Conservation (phyloP, 495 filamentous ascomycete species). For the Trypethelium eluteriae region DNA sequence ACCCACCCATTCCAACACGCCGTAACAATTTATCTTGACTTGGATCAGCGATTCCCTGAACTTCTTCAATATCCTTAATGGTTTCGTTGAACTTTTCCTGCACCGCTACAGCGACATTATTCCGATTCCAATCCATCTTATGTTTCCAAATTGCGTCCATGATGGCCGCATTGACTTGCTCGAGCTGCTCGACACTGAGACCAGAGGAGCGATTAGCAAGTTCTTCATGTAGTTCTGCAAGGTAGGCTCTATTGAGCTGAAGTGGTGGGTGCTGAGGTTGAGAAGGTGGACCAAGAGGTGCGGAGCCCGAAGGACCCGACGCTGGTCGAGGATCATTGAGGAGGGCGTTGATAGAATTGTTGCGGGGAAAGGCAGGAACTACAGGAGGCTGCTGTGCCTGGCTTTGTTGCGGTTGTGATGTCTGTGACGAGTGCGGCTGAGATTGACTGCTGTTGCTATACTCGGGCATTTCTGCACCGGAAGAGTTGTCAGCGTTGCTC, state of each 20-base stretch:
- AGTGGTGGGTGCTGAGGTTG: background rate
- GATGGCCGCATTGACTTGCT: conserved; percentile 81
- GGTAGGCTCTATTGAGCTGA: conserved; percentile 49
- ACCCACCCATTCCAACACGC: background rate
- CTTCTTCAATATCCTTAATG: conserved; percentile 68
- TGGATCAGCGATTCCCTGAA: conserved; percentile 46
- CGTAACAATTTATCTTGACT: conserved; percentile 17
- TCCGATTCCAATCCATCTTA: conserved; percentile 73
- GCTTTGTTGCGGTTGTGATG: conserved; percentile 14
- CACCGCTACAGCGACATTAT: conserved; percentile 54
- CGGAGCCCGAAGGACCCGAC: conserved; percentile 1
- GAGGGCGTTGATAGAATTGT: conserved; percentile 46
- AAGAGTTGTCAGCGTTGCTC: conserved; percentile 7
- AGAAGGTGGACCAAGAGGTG: conserved; percentile 19
- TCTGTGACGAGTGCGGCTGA: background rate
- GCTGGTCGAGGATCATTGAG: conserved; percentile 48
- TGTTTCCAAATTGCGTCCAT: conserved; percentile 83
- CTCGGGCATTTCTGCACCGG: conserved; percentile 21
- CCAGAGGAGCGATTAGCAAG: conserved; percentile 63
- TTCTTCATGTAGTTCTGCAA: conserved; percentile 49
- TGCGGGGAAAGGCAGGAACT: conserved; percentile 43
- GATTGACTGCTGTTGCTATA: conserved; percentile 35
- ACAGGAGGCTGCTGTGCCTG: conserved; percentile 17
- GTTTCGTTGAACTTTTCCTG: conserved; percentile 66
- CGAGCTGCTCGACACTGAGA: conserved; percentile 84